These are phyloP conservation scores for Conringia planisiliqua DNA, from an alignment of 345 rosid species.

Conservation along the genomic window DNA sequence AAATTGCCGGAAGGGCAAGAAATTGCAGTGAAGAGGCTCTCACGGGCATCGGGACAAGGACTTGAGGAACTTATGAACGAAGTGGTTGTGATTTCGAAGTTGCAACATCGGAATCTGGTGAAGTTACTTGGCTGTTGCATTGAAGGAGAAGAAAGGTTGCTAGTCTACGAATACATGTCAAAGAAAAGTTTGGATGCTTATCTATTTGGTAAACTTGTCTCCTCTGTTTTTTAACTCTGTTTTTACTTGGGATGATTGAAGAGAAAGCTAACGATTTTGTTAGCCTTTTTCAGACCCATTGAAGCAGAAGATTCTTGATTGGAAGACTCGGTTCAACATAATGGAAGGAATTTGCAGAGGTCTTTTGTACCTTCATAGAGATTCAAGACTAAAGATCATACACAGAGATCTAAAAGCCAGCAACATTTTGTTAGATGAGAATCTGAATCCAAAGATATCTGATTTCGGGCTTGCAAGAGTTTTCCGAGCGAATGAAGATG, in stretches of 20 bases:
- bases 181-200: slow-evolving; percentile 42
- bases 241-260: not conserved
- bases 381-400: slow-evolving; percentile 50
- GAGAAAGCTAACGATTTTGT: not conserved
- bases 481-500: slow-evolving; percentile 38
- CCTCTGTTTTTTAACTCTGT: not conserved
- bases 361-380: slow-evolving; percentile 45
- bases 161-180: slow-evolving; percentile 55
- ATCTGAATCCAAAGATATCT: slow-evolving; percentile 46
- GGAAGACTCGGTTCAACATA: slow-evolving; percentile 41
- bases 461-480: slow-evolving; percentile 51
- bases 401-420: slow-evolving; percentile 53
- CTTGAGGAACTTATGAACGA: slow-evolving; percentile 54
- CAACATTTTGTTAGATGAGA: slow-evolving; percentile 50
- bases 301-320: slow-evolving; percentile 31
- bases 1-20: slow-evolving; percentile 37
- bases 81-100: slow-evolving; percentile 49
- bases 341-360: slow-evolving; percentile 53
- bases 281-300: slow-evolving; percentile 22
- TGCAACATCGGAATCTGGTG: slow-evolving; percentile 67
- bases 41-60: slow-evolving; percentile 61
- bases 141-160: slow-evolving; percentile 51
- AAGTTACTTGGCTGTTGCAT: slow-evolving; percentile 57
- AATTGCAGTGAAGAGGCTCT: slow-evolving; percentile 60
- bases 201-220: slow-evolving; percentile 37